Evolutionary conservation across 2,329 filamentous ascomycete genomes (phyloP), one percentile per base, ranked within the genome.

Genomic region (Alternaria gaisen): DNA sequence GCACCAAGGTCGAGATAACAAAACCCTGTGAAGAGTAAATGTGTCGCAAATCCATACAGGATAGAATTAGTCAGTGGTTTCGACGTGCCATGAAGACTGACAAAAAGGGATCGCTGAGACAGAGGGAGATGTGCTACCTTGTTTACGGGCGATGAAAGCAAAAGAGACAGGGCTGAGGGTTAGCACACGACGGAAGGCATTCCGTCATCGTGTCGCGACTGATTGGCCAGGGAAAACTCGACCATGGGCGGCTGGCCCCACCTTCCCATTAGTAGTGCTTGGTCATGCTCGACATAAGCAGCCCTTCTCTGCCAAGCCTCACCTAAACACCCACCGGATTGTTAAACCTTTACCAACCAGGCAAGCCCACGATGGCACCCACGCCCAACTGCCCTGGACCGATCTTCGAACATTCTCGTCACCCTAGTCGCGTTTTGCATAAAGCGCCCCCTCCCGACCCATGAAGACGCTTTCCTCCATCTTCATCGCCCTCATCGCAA

Each of bases 401-500:
- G 53, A 47, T 65, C 40, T 50, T 66, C 66, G 75, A 75, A 77
- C 41, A 60, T 77, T 77, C 76, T 77, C 72, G 71, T 69, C 61
- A 28, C n/a, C 48, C 38, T 43, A 50, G 47, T 42, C 10, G 42
- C 43, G 40, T 43, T 50, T 60, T 61, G 65, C 78, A 79, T 78
- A 81, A 79, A 72, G 65, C 69, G 65, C 60, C 48, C 42, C 68
- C 52, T 42, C 55, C 56, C 43, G 56, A 63, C 70, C 73, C 59
- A 81, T 81, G 79, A 77, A 73, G 67, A 72, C 74, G 30, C 60
- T 80, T 58, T 65, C 78, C 58, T 80, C 80, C 65, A 78, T 80
- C 69, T 70, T 83, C 60, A 72, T 82, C 64, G 78, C 76, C 72
- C 72, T 81, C 67, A 65, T 78, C 69, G 80, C 80, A 68, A 74